These are phyloP conservation scores for Dactylellina parvicollis DNA, from an alignment of 2,329 filamentous ascomycete genomes.

Conservation along the genomic window DNA sequence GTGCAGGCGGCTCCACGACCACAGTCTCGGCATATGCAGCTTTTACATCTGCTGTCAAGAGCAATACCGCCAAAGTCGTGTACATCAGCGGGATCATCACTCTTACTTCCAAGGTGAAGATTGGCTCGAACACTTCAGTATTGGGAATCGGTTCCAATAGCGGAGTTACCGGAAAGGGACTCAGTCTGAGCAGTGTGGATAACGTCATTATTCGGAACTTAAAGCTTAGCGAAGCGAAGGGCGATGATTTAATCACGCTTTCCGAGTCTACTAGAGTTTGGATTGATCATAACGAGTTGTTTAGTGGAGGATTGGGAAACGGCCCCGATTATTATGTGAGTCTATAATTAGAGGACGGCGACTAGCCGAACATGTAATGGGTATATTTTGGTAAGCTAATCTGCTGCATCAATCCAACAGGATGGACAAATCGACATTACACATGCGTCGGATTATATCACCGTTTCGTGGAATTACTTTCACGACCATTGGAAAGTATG, in stretches of 20 bases:
- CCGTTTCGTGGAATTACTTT: constrained; percentile 66
- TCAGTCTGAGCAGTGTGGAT: constrained; percentile 60
- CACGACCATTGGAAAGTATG: constrained; percentile 65
- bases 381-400: constrained; percentile 57
- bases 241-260: constrained; percentile 63
- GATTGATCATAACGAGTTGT: constrained; percentile 66
- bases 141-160: constrained; percentile 61
- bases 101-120: constrained; percentile 62
- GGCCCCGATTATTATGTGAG: constrained; percentile 61
- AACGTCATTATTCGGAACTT: constrained; percentile 64
- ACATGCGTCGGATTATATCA: constrained; percentile 64
- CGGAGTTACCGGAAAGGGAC: constrained; percentile 61
- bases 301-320: constrained; percentile 62
- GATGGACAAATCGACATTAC: constrained; percentile 65
- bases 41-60: constrained; percentile 66
- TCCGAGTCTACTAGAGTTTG: constrained; percentile 64
- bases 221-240: constrained; percentile 60
- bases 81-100: constrained; percentile 63
- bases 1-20: constrained; percentile 67
- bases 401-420: too few relatives aligned
- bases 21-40: constrained; percentile 68
- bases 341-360: too few relatives aligned
- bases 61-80: constrained; percentile 63
- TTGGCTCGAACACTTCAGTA: constrained; percentile 65
- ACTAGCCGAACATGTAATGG: background rate